These are phyloP conservation scores for Colletotrichum agaves DNA, from an alignment of 2,329 filamentous ascomycete genomes.

Conservation along the genomic window DNA sequence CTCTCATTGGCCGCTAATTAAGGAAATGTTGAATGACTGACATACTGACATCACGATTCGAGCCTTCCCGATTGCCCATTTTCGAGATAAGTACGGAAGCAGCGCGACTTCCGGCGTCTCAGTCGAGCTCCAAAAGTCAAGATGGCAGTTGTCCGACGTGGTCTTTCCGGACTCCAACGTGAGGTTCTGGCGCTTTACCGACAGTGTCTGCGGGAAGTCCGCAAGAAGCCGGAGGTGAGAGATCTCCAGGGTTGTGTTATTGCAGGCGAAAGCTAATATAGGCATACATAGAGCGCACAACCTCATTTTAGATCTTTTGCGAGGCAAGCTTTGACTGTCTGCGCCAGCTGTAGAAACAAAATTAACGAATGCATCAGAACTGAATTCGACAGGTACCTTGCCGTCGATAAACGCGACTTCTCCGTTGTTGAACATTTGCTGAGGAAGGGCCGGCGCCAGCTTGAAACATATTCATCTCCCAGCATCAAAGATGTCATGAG, in stretches of 20 bases:
- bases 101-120: slow-evolving; percentile 1
- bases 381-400: slow-evolving; percentile 79
- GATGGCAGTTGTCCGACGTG: slow-evolving; percentile 33
- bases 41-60: slow-evolving; percentile 30
- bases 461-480: slow-evolving; percentile 83
- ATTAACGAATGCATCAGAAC: slow-evolving; percentile 55
- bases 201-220: slow-evolving; percentile 82
- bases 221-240: slow-evolving; percentile 79
- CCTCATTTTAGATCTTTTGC: slow-evolving; percentile 72
- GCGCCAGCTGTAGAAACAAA: neutral
- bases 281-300: slow-evolving; percentile 59
- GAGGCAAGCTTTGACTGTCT: slow-evolving; percentile 58
- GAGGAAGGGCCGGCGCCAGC: slow-evolving; percentile 81
- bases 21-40: neutral
- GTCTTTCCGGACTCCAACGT: slow-evolving; percentile 87
- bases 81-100: neutral
- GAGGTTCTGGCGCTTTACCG: slow-evolving; percentile 90
- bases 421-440: slow-evolving; percentile 85
- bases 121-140: neutral
- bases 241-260: neutral
- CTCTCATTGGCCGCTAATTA: slow-evolving; percentile 5
- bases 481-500: slow-evolving; percentile 80
- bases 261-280: slow-evolving; percentile 13
- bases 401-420: slow-evolving; percentile 86
- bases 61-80: slow-evolving; percentile 1